Conservation (phyloP, 2,329 filamentous ascomycete genomes). For the Verticillium nubilum region DNA sequence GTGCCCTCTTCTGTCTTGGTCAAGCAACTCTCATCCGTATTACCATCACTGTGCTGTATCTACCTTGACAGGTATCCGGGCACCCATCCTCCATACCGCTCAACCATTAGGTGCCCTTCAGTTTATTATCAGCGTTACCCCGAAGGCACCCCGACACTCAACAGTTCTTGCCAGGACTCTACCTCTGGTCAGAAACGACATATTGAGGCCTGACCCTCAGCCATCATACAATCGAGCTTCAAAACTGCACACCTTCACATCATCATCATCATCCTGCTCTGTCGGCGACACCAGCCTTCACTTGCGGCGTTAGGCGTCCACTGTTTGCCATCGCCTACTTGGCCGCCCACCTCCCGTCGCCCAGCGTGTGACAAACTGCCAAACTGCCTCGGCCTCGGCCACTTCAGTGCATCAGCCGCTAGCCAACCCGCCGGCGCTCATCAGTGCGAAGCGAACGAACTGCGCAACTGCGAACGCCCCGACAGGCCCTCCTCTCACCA, state of each 20-base stretch:
- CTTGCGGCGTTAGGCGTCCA: background rate
- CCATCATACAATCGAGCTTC: background rate
- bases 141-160: background rate
- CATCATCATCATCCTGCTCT: background rate
- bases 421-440: background rate
- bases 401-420: background rate
- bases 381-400: background rate
- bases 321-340: background rate
- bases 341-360: background rate
- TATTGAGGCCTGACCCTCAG: background rate
- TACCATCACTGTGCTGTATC: background rate
- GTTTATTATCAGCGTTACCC: background rate
- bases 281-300: background rate
- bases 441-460: background rate
- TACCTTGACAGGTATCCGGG: background rate
- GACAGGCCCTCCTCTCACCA: background rate
- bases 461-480: background rate
- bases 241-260: background rate
- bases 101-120: background rate
- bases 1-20: background rate
- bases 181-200: background rate
- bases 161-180: background rate
- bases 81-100: background rate
- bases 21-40: background rate
- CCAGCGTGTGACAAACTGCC: background rate